Conservation (phyloP, 495 filamentous ascomycete genomes). For the Pyronema domesticum region DNA sequence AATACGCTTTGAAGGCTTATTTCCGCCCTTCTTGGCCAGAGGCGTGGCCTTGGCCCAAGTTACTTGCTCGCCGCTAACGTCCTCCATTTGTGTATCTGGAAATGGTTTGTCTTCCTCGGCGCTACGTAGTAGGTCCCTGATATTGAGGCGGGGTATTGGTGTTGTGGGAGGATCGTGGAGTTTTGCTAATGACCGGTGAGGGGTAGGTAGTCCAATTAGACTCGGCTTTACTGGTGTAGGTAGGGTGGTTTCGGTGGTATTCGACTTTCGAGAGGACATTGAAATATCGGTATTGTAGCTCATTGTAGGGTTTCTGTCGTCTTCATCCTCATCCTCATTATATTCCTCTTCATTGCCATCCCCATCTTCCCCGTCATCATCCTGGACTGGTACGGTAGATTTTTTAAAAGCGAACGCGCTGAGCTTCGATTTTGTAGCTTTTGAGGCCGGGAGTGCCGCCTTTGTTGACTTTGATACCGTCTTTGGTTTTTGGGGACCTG, state of each 20-base stretch:
- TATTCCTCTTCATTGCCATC: slow-evolving; percentile 25
- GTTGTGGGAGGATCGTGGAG: slow-evolving; percentile 14
- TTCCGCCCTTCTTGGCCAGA: neutral
- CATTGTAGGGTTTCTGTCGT: slow-evolving; percentile 49
- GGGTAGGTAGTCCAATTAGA: neutral
- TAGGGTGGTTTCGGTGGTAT: slow-evolving; percentile 28
- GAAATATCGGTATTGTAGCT: slow-evolving; percentile 41
- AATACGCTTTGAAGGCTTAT: neutral
- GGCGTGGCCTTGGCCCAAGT: neutral
- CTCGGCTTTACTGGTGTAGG: neutral
- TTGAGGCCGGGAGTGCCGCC: slow-evolving; percentile 11
- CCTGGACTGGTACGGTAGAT: slow-evolving; percentile 10
- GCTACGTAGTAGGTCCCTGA: slow-evolving; percentile 6
- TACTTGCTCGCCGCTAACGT: neutral
- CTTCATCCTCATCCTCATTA: slow-evolving; percentile 27
- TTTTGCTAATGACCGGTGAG: slow-evolving; percentile 17
- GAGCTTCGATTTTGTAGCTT: slow-evolving; percentile 19
- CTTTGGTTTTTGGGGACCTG: too few relatives aligned
- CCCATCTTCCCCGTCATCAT: too few relatives aligned
- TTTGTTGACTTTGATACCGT: neutral
- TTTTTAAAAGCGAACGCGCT: slow-evolving; percentile 18
- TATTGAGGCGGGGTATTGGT: slow-evolving; percentile 18
- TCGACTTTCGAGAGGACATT: slow-evolving; percentile 19
- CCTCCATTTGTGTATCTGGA: neutral
- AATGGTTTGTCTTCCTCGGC: neutral